Base-by-base conservation (phyloP, 176 grass and related monocot species). In the Phoenix dactylifera region DNA sequence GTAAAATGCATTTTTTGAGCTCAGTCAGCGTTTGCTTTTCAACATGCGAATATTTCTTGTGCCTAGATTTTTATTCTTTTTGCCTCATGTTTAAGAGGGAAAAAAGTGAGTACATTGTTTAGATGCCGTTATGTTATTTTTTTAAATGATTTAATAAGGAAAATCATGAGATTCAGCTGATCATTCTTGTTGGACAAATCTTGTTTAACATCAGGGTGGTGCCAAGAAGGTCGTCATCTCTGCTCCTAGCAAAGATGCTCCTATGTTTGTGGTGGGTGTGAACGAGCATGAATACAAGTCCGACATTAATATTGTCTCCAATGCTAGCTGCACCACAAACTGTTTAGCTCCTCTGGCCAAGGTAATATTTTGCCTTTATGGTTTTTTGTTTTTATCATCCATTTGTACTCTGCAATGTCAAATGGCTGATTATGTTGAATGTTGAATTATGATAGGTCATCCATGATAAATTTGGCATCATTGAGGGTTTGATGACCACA, bases 311-410 rank as follows among this genome's bases (percentile, higher is more conserved):
- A 82, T 86, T 52, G 82, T 90, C 58, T 90, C 87, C 17, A 90
- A 90, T 76, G 87, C 87, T 71, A 90, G 87, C 60, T 90, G 87
- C 69, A 90, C 87, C 60, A 90, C 87, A 0, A 90, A 90, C 16
- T 90, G 87, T 71, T 79, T 90, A 74, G 87, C 87, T 77, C 82
- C 82, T 50, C 76, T 90, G 14, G 87, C 87, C 14, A 86, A 90
- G 82, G 87, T 90, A 12, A 12, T 44, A 10, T 44, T 44, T 14
- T 44, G 35, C 9, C 35, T 44, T 44, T 44, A 55, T 55, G 17
- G 18, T 48, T 22, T 9, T 28, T 49, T 7, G 3, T 39, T 57
- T 0, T 23, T 24, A 0, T 0, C 14, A 4, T 49, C 1, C 44
- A 35, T 0, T 17, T 20, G 6, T 32, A 14, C 1, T 58, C 0